These are phyloP conservation scores for Cornus controversa DNA, from an alignment of 148 eudicot genomes.

Conservation along the genomic window DNA sequence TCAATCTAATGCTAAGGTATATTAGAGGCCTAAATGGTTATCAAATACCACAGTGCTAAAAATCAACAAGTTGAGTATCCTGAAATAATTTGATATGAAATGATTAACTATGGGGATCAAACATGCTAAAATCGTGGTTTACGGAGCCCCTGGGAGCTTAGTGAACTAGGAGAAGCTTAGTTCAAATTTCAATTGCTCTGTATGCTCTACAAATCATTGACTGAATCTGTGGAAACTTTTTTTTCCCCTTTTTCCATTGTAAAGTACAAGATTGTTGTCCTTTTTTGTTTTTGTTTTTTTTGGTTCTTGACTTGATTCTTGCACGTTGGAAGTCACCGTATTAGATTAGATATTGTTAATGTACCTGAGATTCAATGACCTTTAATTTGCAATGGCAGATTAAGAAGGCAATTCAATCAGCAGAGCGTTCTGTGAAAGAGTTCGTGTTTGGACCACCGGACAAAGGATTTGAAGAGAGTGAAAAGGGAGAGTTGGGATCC, in stretches of 20 bases:
- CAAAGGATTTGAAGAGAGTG: conserved; percentile 28
- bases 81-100: neutral
- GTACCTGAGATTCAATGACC: neutral
- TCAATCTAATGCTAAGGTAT: too few relatives aligned
- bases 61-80: neutral
- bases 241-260: neutral
- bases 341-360: neutral
- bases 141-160: neutral
- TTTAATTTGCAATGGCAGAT: conserved; percentile 43
- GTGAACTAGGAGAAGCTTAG: too few relatives aligned
- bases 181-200: neutral
- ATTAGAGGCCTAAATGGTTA: neutral
- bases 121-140: neutral
- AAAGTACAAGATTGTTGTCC: too few relatives aligned
- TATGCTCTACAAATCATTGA: neutral
- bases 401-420: conserved; percentile 57
- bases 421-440: conserved; percentile 60
- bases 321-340: too few relatives aligned
- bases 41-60: neutral
- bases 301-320: neutral
- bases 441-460: conserved; percentile 55
- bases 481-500: conserved; percentile 28
- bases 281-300: neutral
- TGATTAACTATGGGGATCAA: neutral
- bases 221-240: too few relatives aligned